phyloP scores from a whole-genome alignment of 345 rosid species.

The Hibiscus trionum region DNA sequence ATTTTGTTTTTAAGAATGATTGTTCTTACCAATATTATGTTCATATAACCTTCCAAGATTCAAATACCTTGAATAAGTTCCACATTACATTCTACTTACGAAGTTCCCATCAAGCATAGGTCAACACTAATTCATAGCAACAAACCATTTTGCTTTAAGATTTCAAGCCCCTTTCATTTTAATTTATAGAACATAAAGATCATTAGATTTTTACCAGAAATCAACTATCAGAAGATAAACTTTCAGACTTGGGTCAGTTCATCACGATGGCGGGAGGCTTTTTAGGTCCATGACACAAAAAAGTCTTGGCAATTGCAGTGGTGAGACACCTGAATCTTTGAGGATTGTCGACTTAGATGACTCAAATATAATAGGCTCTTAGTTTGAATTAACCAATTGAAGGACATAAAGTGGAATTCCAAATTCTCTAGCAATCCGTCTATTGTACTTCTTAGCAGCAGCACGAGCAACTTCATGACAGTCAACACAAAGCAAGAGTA shows the following conservation, averaged over 20 bases:
- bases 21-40: neutral
- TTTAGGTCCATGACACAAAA: conserved; percentile 71
- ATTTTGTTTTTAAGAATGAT: neutral
- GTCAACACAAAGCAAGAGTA: conserved; percentile 90
- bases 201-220: neutral
- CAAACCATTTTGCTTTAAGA: neutral
- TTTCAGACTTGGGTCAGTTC: conserved; percentile 58
- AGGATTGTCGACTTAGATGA: conserved; percentile 32
- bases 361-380: conserved; percentile 27
- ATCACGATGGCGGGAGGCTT: conserved; percentile 76
- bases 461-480: conserved; percentile 96
- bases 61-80: neutral
- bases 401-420: conserved; percentile 83
- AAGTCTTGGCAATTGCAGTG: conserved; percentile 93
- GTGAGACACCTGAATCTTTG: conserved; percentile 78
- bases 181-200: neutral
- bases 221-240: neutral
- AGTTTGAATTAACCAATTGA: conserved; percentile 53
- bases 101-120: neutral
- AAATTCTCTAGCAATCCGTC: conserved; percentile 61
- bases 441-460: conserved; percentile 89
- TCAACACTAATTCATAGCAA: neutral
- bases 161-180: neutral
- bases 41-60: neutral
- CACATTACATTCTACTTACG: neutral